A percentile compares a stretch with the other conserved stretches of the same genome.
phyloP scores from a whole-genome alignment of 2,329 filamentous ascomycete species.

The Lasiodiplodia citricola region DNA sequence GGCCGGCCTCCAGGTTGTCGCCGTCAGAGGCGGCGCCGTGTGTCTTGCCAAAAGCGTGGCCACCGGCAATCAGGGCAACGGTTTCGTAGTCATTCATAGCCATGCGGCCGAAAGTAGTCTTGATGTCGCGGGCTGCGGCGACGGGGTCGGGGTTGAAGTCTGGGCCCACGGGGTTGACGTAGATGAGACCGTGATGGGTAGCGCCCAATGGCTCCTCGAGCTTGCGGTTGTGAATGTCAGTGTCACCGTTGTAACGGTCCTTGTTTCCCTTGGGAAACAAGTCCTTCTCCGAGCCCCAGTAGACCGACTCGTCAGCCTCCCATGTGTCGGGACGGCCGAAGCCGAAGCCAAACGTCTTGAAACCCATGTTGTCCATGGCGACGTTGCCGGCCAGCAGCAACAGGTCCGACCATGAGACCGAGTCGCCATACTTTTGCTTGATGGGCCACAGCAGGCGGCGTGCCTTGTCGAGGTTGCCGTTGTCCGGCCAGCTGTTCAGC shows the following conservation, averaged over 20 bases:
- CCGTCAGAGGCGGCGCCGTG: constrained; percentile 70
- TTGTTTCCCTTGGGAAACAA: constrained; percentile 71
- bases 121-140: constrained; percentile 73
- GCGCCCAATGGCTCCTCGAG: constrained; percentile 72
- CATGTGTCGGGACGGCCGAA: constrained; percentile 74
- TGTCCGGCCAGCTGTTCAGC: constrained; percentile 83
- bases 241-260: constrained; percentile 66
- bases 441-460: constrained; percentile 79
- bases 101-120: constrained; percentile 77
- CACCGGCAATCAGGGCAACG: constrained; percentile 77
- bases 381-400: constrained; percentile 76
- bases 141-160: constrained; percentile 73
- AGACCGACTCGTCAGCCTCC: constrained; percentile 76
- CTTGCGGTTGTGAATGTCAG: constrained; percentile 61
- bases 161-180: constrained; percentile 81
- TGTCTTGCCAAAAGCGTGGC: constrained; percentile 81
- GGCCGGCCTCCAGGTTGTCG: constrained; percentile 68
- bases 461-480: constrained; percentile 78
- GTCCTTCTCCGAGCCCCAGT: constrained; percentile 78
- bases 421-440: constrained; percentile 84
- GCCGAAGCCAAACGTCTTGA: constrained; percentile 75
- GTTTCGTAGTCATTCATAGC: constrained; percentile 85
- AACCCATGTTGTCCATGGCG: constrained; percentile 76
- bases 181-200: constrained; percentile 78
- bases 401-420: constrained; percentile 81